phyloP scores from a whole-genome alignment of 2,329 filamentous ascomycete genomes.

The Colletotrichum navitas region DNA sequence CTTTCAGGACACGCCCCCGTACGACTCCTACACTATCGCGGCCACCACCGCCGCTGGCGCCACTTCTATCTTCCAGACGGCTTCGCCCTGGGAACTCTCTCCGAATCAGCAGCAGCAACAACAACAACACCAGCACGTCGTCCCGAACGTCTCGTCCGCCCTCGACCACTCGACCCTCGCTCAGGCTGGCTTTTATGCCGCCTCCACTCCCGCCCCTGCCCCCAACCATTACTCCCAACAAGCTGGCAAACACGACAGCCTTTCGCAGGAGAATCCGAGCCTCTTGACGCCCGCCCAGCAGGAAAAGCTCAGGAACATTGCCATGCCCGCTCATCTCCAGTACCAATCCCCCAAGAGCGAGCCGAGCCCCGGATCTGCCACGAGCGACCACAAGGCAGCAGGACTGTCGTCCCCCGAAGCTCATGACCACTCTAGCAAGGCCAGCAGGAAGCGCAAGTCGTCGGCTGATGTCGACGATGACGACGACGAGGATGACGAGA shows the following conservation, averaged over 20 bases:
- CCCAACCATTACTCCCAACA: slow-evolving; percentile 46
- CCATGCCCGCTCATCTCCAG: slow-evolving; percentile 73
- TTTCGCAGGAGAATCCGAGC: slow-evolving; percentile 42
- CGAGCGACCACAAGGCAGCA: slow-evolving; percentile 60
- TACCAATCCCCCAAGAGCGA: slow-evolving; percentile 71
- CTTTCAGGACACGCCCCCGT: slow-evolving; percentile 62
- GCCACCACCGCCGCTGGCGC: slow-evolving; percentile 52
- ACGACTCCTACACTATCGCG: slow-evolving; percentile 57
- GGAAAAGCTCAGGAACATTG: slow-evolving; percentile 72
- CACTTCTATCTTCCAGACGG: slow-evolving; percentile 49
- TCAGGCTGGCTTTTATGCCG: slow-evolving; percentile 52
- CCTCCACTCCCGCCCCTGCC: slow-evolving; percentile 47
- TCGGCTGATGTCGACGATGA: slow-evolving; percentile 70
- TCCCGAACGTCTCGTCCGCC: slow-evolving; percentile 49
- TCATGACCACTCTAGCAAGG: slow-evolving; percentile 54
- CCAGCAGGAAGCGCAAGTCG: slow-evolving; percentile 77
- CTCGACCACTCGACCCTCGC: slow-evolving; percentile 53
- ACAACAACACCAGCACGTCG: slow-evolving; percentile 43
- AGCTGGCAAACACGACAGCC: slow-evolving; percentile 36
- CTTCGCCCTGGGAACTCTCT: slow-evolving; percentile 52
- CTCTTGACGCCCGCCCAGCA: slow-evolving; percentile 69
- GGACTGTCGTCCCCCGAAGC: slow-evolving; percentile 72
- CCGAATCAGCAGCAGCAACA: slow-evolving; percentile 53
- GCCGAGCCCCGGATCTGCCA: slow-evolving; percentile 68
- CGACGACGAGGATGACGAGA: slow-evolving; percentile 69